Conservation (phyloP, 1,284 basidiomycete species). For the Cronartium ribicola region DNA sequence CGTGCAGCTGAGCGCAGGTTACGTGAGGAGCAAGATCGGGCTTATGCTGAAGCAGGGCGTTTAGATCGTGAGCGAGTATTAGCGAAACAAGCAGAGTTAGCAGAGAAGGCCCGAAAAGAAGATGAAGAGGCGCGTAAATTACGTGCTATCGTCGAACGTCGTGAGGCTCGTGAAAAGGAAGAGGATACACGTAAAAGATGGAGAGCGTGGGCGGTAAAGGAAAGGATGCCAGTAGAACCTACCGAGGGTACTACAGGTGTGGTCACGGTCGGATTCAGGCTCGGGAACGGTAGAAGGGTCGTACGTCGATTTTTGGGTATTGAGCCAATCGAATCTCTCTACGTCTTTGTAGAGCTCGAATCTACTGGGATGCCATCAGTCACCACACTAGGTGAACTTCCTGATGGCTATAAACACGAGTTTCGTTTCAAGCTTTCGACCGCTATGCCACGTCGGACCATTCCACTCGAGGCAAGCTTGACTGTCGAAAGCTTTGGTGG, state of each 20-base stretch:
- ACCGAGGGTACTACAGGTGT: neutral
- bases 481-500: constrained; percentile 26
- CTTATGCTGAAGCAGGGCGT: constrained; percentile 31
- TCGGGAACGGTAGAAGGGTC: constrained; percentile 20
- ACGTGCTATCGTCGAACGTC: neutral
- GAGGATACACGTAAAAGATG: constrained; percentile 18
- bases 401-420: constrained; percentile 12
- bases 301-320: constrained; percentile 10
- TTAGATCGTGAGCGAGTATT: constrained; percentile 32
- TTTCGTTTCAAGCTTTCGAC: constrained; percentile 31
- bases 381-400: neutral
- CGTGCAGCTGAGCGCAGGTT: constrained; percentile 28
- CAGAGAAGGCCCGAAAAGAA: neutral
- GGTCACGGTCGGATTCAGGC: constrained; percentile 24
- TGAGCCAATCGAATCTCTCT: constrained; percentile 10
- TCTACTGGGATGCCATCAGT: neutral
- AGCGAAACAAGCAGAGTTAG: constrained; percentile 30
- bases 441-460: constrained; percentile 21
- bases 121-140: constrained; percentile 6
- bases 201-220: constrained; percentile 25
- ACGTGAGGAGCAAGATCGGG: constrained; percentile 34
- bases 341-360: constrained; percentile 31
- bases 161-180: neutral
- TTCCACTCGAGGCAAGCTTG: neutral
- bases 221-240: constrained; percentile 12